Base-by-base conservation (phyloP, 2,329 filamentous ascomycete species). In the Fusarium chaquense region DNA sequence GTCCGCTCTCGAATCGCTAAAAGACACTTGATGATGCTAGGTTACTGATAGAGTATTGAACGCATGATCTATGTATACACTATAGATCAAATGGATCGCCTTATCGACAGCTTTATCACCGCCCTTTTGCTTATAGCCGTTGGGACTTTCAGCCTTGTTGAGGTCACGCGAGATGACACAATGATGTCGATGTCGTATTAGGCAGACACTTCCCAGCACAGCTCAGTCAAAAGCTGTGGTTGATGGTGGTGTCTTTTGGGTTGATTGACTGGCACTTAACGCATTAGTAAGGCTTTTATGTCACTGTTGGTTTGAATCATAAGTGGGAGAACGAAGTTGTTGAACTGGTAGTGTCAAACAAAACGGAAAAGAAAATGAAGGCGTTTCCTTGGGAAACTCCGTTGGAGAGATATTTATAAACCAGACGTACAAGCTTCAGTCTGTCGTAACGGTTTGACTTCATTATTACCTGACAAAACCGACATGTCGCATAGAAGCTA, bases 101-200 rank as follows among this genome's bases (percentile, higher is more conserved):
- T 30, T 4, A 6, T 36, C 7, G 8, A 11, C 10, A 36, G 16
- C 9, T 18, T 11, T 5, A 36, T 6, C 18, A 18, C 6, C 6
- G 6, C 16, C 16, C 10, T 36, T 2, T 36, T n/a, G 2, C 33
- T 35, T 4, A 0, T 9, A 36, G 8, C 18, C 18, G 9, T 6
- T n/a, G 0, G 11, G 1, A 3, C 8, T 18, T n/a, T 36, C 18
- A 36, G 4, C 8, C 9, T 5, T 6, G 18, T 36, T 5, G 9
- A 36, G 11, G 5, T n/a, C 5, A 18, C 9, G 35, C 18, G 18
- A 36, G 18, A 36, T 36, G 10, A n/a, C 35, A 5, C 18, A 11
- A 9, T 18, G 16, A 36, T 36, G 11, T 7, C 8, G 18, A 1
- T 36, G 16, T 36, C 35, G 18, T 11, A 36, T 18, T 3, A 12